Evolutionary conservation across 352 stramenopile genomes (phyloP).

Genomic region (Phytophthora melonis): DNA sequence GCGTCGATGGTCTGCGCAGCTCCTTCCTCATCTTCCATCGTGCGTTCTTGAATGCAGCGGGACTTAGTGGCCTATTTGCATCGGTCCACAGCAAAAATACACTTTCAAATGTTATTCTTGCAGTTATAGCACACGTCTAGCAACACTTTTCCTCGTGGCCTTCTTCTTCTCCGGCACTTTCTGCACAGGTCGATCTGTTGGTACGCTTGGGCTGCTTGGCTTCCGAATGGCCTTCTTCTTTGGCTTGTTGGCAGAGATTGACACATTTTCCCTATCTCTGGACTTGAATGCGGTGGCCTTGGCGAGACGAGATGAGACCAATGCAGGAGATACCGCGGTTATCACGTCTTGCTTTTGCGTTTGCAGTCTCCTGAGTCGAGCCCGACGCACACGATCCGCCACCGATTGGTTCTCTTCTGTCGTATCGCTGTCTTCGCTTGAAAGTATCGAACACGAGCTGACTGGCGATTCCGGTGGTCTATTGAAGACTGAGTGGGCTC

Average conservation of each 20-base stretch:
- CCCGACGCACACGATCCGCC: constrained; percentile 21
- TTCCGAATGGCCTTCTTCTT: constrained; percentile 29
- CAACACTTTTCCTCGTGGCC: background rate
- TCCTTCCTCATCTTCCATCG: constrained; percentile 21
- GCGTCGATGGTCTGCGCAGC: background rate
- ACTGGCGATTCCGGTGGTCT: constrained; percentile 16
- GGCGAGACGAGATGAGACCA: constrained; percentile 3
- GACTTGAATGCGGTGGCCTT: constrained; percentile 4
- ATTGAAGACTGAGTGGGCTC: constrained; percentile 6
- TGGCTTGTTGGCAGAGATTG: constrained; percentile 10
- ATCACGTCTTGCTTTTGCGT: constrained; percentile 30
- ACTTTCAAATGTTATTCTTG: constrained; percentile 35
- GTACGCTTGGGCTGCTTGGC: background rate
- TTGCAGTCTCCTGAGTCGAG: constrained; percentile 29
- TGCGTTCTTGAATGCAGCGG: background rate
- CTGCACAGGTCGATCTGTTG: background rate
- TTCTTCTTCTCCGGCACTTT: constrained; percentile 29
- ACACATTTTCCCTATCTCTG: constrained; percentile 23
- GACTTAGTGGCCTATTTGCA: constrained; percentile 23
- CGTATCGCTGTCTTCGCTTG: constrained; percentile 33
- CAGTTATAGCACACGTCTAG: constrained; percentile 15
- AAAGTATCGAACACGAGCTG: constrained; percentile 48
- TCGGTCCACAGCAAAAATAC: constrained; percentile 4
- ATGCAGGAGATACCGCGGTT: constrained; percentile 22
- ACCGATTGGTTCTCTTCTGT: constrained; percentile 23